These are phyloP conservation scores for Suillus brevipes DNA, from an alignment of 768 basidiomycete genomes.

Conservation along the genomic window DNA sequence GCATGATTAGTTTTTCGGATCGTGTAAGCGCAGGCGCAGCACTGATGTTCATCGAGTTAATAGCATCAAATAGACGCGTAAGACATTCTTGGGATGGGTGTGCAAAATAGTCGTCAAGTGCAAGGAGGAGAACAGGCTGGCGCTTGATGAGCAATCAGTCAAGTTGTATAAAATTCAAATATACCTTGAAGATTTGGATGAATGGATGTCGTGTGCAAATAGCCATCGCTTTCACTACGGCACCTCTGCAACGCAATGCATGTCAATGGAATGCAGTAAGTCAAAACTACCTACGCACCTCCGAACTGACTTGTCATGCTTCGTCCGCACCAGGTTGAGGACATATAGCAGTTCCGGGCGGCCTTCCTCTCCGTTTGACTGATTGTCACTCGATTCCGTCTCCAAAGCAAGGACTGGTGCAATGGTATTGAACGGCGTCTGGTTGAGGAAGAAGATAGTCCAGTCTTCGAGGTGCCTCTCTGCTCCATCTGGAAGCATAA, in stretches of 20 bases:
- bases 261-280: not conserved
- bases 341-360: constrained; percentile 75
- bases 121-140: constrained; percentile 89
- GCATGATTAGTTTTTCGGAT: constrained; percentile 85
- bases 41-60: constrained; percentile 90
- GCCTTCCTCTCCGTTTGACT: constrained; percentile 26
- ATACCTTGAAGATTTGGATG: constrained; percentile 93
- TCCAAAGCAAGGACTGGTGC: constrained; percentile 78
- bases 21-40: constrained; percentile 75
- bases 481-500: constrained; percentile 98
- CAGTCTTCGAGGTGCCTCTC: constrained; percentile 95
- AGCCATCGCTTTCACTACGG: constrained; percentile 91
- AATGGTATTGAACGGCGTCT: constrained; percentile 86
- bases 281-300: constrained; percentile 47
- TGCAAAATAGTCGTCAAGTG: constrained; percentile 92
- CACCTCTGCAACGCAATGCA: constrained; percentile 58
- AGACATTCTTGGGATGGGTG: constrained; percentile 90
- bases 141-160: constrained; percentile 12
- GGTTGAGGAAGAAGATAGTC: constrained; percentile 98
- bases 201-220: constrained; percentile 92
- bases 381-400: constrained; percentile 39
- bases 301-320: constrained; percentile 81
- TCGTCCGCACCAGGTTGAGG: constrained; percentile 87
- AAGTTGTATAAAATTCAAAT: constrained; percentile 16
- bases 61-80: constrained; percentile 85